Conservation (phyloP, 140 eudicot genomes). For the Oenanthe javanica region DNA sequence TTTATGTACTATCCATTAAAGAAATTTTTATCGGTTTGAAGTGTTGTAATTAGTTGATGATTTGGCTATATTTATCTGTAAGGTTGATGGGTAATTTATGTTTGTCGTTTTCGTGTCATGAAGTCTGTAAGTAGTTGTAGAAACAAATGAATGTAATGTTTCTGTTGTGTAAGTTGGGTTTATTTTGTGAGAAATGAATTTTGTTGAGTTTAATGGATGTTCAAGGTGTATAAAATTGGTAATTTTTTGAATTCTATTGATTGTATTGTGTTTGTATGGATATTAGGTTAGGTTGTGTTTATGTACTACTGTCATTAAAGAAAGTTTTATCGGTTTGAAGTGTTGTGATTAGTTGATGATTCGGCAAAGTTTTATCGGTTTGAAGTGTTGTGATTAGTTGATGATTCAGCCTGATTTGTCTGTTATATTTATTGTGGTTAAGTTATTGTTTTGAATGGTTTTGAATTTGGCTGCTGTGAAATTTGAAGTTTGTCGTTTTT, state of each 20-base stretch:
- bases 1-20: too few species aligned
- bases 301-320: too few species aligned
- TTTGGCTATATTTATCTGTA: too few species aligned
- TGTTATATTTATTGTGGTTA: not conserved
- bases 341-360: constrained; percentile 4
- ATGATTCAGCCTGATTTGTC: not conserved
- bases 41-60: too few species aligned
- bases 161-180: not conserved
- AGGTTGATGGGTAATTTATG: too few species aligned
- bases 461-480: not conserved
- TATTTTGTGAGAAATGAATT: not conserved
- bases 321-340: not conserved
- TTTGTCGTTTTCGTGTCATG: too few species aligned
- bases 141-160: not conserved
- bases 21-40: too few species aligned
- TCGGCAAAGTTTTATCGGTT: not conserved
- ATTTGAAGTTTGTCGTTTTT: not conserved
- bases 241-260: too few species aligned
- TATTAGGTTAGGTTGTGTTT: too few species aligned
- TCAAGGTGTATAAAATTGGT: too few species aligned
- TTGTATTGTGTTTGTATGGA: too few species aligned
- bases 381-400: not conserved
- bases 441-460: not conserved
- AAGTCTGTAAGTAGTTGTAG: not conserved
- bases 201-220: too few species aligned